Percentiles rank a stretch among this genome's conserved stretches.
Conservation (phyloP, 2,329 filamentous ascomycete genomes). For the Aspergillus sp. region DNA sequence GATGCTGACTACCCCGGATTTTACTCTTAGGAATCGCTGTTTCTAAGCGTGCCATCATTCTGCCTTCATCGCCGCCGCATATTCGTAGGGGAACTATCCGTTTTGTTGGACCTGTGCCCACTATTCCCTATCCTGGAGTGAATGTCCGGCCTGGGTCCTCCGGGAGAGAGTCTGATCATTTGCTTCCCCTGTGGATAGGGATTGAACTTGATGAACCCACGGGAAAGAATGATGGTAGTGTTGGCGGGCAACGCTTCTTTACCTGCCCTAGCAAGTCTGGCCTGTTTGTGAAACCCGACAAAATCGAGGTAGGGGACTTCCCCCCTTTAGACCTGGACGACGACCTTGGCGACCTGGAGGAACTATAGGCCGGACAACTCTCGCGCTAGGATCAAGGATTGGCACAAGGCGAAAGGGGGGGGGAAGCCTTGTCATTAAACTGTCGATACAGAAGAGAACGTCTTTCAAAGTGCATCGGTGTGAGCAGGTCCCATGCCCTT, state of each 20-base stretch:
- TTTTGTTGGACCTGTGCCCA: constrained; percentile 43
- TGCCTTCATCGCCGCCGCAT: constrained; percentile 44
- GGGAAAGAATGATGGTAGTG: constrained; percentile 63
- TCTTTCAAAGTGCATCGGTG: neutral
- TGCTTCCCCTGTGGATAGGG: constrained; percentile 54
- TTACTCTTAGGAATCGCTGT: constrained; percentile 41
- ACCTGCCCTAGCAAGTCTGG: constrained; percentile 54
- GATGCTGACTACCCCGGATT: neutral
- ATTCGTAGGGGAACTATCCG: constrained; percentile 44
- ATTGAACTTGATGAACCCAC: constrained; percentile 63
- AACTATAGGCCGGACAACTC: constrained; percentile 38
- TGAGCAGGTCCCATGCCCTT: neutral
- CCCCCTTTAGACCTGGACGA: constrained; percentile 52
- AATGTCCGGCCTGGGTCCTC: constrained; percentile 15
- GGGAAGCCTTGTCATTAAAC: neutral
- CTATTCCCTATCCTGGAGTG: constrained; percentile 38
- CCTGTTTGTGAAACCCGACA: constrained; percentile 62
- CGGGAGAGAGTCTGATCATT: constrained; percentile 18
- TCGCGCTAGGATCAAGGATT: neutral
- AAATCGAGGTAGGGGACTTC: constrained; percentile 62
- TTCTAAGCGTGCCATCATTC: constrained; percentile 43
- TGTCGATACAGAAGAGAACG: neutral
- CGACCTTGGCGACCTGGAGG: constrained; percentile 56
- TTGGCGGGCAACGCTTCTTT: constrained; percentile 56
- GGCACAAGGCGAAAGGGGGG: neutral